Conservation (phyloP, 2,329 filamentous ascomycete species). For the Eutypella sp. region DNA sequence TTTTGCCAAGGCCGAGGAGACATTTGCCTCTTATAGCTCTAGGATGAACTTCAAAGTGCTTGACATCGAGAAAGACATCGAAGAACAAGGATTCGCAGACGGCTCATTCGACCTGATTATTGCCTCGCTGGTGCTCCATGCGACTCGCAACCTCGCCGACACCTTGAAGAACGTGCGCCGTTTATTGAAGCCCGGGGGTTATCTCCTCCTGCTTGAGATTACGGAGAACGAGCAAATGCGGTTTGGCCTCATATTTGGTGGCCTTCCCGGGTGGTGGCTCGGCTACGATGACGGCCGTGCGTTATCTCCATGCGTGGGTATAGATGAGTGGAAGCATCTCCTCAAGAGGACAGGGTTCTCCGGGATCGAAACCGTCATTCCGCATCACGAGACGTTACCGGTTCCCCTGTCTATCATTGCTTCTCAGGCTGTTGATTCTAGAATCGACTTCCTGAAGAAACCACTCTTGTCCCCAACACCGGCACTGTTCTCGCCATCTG, state of each 20-base stretch:
- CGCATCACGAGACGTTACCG: neutral
- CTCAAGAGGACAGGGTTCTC: neutral
- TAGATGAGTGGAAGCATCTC: neutral
- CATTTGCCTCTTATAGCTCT: conserved; percentile 19
- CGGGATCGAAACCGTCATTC: neutral
- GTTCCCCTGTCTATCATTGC: neutral
- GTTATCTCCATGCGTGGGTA: neutral
- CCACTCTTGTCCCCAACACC: neutral
- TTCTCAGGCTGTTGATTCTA: neutral
- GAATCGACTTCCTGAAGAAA: neutral
- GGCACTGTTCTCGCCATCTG: too few relatives aligned
- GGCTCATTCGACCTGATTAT: conserved; percentile 29
- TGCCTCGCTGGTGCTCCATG: conserved; percentile 27
- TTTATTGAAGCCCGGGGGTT: neutral
- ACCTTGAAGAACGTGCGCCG: neutral
- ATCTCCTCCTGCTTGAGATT: neutral
- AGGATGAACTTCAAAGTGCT: conserved; percentile 27
- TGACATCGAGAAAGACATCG: conserved; percentile 25
- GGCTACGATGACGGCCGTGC: neutral
- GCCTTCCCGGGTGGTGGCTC: neutral
- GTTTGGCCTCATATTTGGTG: neutral
- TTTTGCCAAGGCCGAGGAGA: conserved; percentile 29
- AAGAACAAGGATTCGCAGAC: conserved; percentile 24
- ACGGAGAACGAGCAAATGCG: neutral
- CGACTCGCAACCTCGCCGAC: too few relatives aligned